A percentile compares a stretch with the other conserved stretches of the same genome.
These are phyloP conservation scores for Venturia oleaginea DNA, from an alignment of 2,329 filamentous ascomycete genomes.

Conservation along the genomic window DNA sequence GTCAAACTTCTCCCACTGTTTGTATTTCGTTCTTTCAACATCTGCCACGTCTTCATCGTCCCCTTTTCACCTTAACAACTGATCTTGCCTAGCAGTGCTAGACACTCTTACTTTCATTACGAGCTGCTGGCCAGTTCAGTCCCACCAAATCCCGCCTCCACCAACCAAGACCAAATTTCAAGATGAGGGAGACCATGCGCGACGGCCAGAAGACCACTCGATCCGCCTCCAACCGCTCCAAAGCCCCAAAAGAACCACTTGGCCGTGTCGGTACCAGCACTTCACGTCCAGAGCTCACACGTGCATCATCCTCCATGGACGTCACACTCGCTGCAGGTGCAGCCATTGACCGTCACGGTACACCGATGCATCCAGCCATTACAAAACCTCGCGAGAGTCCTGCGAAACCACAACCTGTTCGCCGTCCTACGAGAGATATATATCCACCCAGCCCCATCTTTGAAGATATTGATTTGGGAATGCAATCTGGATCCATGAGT, in stretches of 20 bases:
- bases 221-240: not conserved
- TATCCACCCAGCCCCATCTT: not conserved
- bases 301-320: not conserved
- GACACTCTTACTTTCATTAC: not conserved
- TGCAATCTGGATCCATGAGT: not conserved
- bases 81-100: not conserved
- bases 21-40: not conserved
- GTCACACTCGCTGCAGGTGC: not conserved
- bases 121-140: not conserved
- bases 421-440: not conserved
- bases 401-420: not conserved
- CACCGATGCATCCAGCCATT: not conserved
- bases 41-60: not conserved
- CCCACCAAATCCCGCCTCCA: not conserved
- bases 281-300: slow-evolving; percentile 1
- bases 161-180: not conserved
- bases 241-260: slow-evolving; percentile 4
- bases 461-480: not conserved
- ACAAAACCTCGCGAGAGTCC: not conserved
- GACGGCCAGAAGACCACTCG: not conserved
- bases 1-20: not conserved
- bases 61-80: not conserved
- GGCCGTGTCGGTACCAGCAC: not conserved
- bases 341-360: not conserved
- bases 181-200: slow-evolving; percentile 2